Base-by-base conservation (phyloP, 495 filamentous ascomycete species). In the Trichoderma gamsii region DNA sequence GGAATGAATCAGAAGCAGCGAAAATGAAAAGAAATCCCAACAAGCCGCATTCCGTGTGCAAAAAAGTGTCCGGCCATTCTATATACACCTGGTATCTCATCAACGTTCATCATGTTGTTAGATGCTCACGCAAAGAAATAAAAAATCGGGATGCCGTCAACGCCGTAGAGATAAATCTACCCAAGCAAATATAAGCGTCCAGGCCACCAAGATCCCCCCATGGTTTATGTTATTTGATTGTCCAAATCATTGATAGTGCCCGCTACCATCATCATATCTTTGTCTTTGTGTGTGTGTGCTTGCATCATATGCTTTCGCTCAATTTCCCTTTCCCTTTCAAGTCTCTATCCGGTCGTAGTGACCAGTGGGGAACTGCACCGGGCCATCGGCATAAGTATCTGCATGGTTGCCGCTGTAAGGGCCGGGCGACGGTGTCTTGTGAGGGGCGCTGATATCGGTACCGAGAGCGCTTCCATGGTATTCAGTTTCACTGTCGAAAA, bases 331-430 rank as follows among this genome's bases (percentile, higher is more conserved):
- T 7, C 13, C 12, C 2, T 13, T 32, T 61, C 25, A 63, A 11
- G 8, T 13, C 61, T 64, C 41, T n/a, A 79, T 78, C 61, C 80
- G 75, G 65, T 81, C 80, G 69, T 83, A 83, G 63, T 80, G 74
- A 23, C 73, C 81, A 15, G 67, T 71, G 3, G 81, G 80, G 68
- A 82, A 83, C 29, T 75, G 71, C 27, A 76, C 76, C 1, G 79
- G 77, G 49, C 74, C 63, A 18, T 74, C 35, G 66, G 75, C 43
- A 66, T 66, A 66, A 41, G 41, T 38, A 49, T 52, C 27, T 59
- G 41, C n/a, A 64, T 38, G 61, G 65, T 63, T 25, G 68, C 43
- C 61, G 59, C 64, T 63, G 65, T 70, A 70, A 52, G 56, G 35
- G 21, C 46, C 41, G 6, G 72, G 70, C 15, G 76, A 73, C 7